Percentiles rank a stretch among this genome's conserved stretches.
Evolutionary conservation across 2,329 filamentous ascomycete genomes (phyloP).

Genomic region (Colletotrichum sp.): DNA sequence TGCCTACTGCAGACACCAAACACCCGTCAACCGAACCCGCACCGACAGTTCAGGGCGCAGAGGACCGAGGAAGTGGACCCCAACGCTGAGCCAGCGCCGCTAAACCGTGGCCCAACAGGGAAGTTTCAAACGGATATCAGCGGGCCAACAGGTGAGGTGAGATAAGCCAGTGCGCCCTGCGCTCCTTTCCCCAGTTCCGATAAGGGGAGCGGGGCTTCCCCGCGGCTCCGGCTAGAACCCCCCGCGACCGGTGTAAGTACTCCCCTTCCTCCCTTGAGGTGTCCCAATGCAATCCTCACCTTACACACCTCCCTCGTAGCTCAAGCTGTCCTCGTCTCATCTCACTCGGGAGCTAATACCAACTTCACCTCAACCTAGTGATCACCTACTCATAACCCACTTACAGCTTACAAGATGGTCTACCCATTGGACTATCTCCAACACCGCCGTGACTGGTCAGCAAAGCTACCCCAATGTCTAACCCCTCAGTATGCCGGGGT

Average conservation of each 20-base stretch:
- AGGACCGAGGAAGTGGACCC: neutral
- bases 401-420: constrained; percentile 13
- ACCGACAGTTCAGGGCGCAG: neutral
- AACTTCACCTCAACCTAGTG: neutral
- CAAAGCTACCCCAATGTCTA: neutral
- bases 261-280: neutral
- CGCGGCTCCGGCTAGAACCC: constrained; percentile 5
- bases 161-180: neutral
- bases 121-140: constrained; percentile 21
- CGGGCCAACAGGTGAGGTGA: constrained; percentile 13
- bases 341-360: neutral
- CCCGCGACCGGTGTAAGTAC: constrained; percentile 17
- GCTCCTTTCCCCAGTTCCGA: constrained; percentile 16
- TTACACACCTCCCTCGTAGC: neutral
- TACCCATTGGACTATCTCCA: constrained; percentile 65
- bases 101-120: neutral
- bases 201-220: constrained; percentile 19
- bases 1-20: neutral
- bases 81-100: neutral
- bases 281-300: neutral
- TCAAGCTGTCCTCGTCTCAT: neutral
- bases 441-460: constrained; percentile 74
- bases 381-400: neutral
- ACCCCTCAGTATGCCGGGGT: neutral
- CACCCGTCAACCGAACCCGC: neutral